phyloP scores from a whole-genome alignment of 1,284 basidiomycete genomes.

The Fomitopsis schrenkii region DNA sequence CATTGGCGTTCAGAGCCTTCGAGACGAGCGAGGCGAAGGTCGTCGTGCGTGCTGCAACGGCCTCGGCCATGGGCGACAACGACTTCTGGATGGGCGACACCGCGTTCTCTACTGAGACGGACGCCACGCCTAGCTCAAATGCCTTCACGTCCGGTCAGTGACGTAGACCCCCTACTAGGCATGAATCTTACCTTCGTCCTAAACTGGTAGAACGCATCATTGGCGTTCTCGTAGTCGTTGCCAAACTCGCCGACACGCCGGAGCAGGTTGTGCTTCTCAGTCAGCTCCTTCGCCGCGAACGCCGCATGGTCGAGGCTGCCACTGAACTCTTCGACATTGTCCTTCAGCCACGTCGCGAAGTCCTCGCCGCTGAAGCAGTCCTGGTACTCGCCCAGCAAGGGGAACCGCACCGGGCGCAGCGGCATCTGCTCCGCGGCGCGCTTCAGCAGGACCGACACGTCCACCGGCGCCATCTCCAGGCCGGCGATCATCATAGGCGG shows the following conservation, averaged over 20 bases:
- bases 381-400: conserved; percentile 84
- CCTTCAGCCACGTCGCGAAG: conserved; percentile 70
- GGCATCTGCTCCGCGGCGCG: conserved; percentile 62
- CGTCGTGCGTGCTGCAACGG: conserved; percentile 62
- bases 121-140: conserved; percentile 46
- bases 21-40: conserved; percentile 69
- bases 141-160: conserved; percentile 38
- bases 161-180: background rate
- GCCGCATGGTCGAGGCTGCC: conserved; percentile 75
- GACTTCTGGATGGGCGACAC: conserved; percentile 34
- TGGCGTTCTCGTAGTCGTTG: conserved; percentile 69
- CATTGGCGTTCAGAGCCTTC: conserved; percentile 57
- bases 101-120: conserved; percentile 26
- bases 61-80: conserved; percentile 45
- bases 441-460: conserved; percentile 64
- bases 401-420: conserved; percentile 66
- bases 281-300: conserved; percentile 73
- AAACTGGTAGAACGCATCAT: conserved; percentile 80
- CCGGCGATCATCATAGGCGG: conserved; percentile 71
- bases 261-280: conserved; percentile 70
- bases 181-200: conserved; percentile 54
- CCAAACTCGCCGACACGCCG: conserved; percentile 78
- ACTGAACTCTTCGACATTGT: conserved; percentile 65
- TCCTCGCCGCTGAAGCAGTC: conserved; percentile 84
- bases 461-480: conserved; percentile 57